Base-by-base conservation (phyloP, 2,329 filamentous ascomycete genomes). In the Scytalidium sp. region DNA sequence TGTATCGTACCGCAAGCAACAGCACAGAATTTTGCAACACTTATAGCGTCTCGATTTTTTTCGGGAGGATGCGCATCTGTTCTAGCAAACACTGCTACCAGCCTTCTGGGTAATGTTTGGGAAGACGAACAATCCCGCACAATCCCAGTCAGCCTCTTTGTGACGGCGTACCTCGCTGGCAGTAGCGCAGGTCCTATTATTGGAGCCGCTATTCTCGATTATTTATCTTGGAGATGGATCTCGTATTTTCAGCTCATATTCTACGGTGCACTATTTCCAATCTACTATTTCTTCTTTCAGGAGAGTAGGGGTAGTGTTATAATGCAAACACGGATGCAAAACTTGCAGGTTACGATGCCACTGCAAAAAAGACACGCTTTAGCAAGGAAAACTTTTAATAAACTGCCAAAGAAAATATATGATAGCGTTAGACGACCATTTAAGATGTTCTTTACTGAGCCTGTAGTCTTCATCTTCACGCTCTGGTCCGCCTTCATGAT, bases 101-200 rank as follows among this genome's bases (percentile, higher is more conserved):
- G 56, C 6, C 57, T 47, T 6, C 56, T 50, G 23, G 52, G 53
- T n/a, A 50, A 60, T 51, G 50, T 59, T 4, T 57, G 52, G 44
- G 39, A 54, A 44, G 63, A 53, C 20, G 50, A 45, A 2, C 27
- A 55, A 53, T 60, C 56, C 2, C 51, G 66, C 19, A 59, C 58
- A 23, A 40, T 61, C 9, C 61, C 63, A 17, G 49, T 65, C 21
- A 51, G 46, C 19, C 48, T 83, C 49, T 82, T 87, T 21, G 86
- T 90, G 45, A 88, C 90, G 56, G 88, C 85, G 0, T 90, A 85
- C 0, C 87, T 90, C 17, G 84, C 80, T n/a, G 87, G 87, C 8
- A 88, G 84, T 19, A 61, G 54, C 15, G 40, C 63, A 2, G 63
- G 63, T 9, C 64, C 64, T 2, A 56, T 64, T 3, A 40, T 63